A percentile compares a stretch with the other conserved stretches of the same genome.
Conservation (phyloP, 345 rosid genomes). For the Bruguiera parviflora region DNA sequence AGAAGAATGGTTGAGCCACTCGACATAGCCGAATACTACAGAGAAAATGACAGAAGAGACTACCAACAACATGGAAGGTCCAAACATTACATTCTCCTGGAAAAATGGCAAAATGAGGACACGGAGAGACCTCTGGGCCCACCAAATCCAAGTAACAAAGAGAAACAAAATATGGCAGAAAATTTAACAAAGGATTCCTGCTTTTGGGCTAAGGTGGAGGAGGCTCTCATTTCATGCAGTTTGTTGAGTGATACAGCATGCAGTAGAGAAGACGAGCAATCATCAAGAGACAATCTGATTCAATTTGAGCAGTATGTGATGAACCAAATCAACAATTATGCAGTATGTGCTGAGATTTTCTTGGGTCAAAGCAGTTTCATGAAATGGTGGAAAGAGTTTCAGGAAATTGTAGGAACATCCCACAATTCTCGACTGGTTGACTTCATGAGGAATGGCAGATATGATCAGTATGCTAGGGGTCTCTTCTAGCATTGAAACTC, state of each 20-base stretch:
- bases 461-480: slow-evolving; percentile 29
- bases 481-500: neutral
- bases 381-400: slow-evolving; percentile 62
- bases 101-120: slow-evolving; percentile 40
- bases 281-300: slow-evolving; percentile 7
- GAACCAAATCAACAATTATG: slow-evolving; percentile 33
- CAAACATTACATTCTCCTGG: slow-evolving; percentile 42
- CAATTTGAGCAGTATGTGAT: slow-evolving; percentile 41
- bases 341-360: slow-evolving; percentile 72
- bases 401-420: slow-evolving; percentile 19
- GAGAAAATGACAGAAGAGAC: slow-evolving; percentile 9
- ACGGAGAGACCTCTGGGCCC: neutral
- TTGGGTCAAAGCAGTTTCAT: slow-evolving; percentile 52
- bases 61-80: slow-evolving; percentile 44
- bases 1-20: slow-evolving; percentile 76
- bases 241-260: slow-evolving; percentile 10
- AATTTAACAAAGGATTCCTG: slow-evolving; percentile 61
- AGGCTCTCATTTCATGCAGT: slow-evolving; percentile 37
- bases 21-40: slow-evolving; percentile 65
- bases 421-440: slow-evolving; percentile 24
- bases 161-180: slow-evolving; percentile 24
- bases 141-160: neutral
- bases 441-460: slow-evolving; percentile 37
- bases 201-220: slow-evolving; percentile 83
- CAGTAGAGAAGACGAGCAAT: slow-evolving; percentile 8